Evolutionary conservation across 257 asterid genomes (phyloP).

Genomic region (Nicotiana paniculata): DNA sequence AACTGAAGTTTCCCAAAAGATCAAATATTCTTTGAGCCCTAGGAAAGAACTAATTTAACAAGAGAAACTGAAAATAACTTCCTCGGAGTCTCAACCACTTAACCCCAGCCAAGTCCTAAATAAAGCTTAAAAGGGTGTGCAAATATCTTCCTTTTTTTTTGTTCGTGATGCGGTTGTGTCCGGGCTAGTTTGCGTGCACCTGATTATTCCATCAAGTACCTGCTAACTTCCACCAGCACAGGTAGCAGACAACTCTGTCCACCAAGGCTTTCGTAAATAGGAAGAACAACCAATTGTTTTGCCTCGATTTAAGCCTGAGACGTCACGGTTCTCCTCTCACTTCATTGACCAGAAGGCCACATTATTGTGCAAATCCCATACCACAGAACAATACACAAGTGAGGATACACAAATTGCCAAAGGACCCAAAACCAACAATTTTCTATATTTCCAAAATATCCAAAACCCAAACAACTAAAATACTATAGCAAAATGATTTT

Average conservation of each 20-base stretch:
- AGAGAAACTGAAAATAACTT: background rate
- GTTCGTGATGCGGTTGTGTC: too few species aligned
- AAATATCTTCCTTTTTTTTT: too few species aligned
- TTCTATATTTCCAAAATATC: background rate
- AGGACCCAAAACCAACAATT: background rate
- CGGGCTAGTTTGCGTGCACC: too few species aligned
- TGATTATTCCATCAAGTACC: too few species aligned
- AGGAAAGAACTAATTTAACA: background rate
- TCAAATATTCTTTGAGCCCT: background rate
- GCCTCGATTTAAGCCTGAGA: too few species aligned
- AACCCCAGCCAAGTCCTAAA: background rate
- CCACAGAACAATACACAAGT: background rate
- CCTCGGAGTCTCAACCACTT: background rate
- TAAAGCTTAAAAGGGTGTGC: background rate
- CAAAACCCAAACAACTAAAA: background rate
- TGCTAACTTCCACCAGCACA: too few species aligned
- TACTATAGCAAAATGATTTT: background rate
- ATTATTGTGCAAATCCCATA: background rate
- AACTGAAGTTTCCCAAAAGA: background rate
- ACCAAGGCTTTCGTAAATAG: too few species aligned
- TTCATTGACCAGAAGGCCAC: too few species aligned
- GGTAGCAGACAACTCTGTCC: too few species aligned
- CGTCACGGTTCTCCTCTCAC: too few species aligned
- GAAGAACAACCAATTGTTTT: too few species aligned
- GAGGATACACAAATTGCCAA: background rate